Evolutionary conservation across 2,329 filamentous ascomycete species (phyloP).

Genomic region (Ophiostoma pallidulum): DNA sequence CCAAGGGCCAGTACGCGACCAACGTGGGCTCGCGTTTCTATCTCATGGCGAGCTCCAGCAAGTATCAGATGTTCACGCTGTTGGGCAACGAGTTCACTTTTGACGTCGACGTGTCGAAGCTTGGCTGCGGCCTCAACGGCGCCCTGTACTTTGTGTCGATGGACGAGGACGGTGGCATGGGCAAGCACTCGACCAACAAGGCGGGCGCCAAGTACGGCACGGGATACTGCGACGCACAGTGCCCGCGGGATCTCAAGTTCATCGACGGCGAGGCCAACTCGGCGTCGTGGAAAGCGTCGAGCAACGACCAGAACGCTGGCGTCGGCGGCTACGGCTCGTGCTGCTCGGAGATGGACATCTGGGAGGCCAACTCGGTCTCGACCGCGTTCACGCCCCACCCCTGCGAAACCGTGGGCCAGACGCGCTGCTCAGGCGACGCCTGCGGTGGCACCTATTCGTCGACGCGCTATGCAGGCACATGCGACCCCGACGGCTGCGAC

Average conservation of each 20-base stretch:
- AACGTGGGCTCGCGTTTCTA: slow-evolving; percentile 29
- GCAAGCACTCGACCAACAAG: slow-evolving; percentile 35
- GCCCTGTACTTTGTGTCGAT: slow-evolving; percentile 45
- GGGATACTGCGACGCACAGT: slow-evolving; percentile 42
- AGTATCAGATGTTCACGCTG: slow-evolving; percentile 42
- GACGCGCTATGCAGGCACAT: slow-evolving; percentile 34
- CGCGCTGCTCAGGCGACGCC: slow-evolving; percentile 29
- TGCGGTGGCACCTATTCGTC: slow-evolving; percentile 41
- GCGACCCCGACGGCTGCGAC: slow-evolving; percentile 57
- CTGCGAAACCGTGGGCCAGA: slow-evolving; percentile 36
- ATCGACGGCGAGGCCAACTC: slow-evolving; percentile 33
- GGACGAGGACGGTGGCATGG: slow-evolving; percentile 40
- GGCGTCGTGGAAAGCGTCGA: slow-evolving; percentile 36
- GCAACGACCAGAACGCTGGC: slow-evolving; percentile 42
- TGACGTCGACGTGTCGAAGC: slow-evolving; percentile 53
- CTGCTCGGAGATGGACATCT: slow-evolving; percentile 50
- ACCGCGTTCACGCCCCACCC: slow-evolving; percentile 51
- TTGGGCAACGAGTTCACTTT: slow-evolving; percentile 55
- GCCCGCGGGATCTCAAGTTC: slow-evolving; percentile 37
- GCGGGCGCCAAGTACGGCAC: slow-evolving; percentile 44
- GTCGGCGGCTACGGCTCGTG: slow-evolving; percentile 40
- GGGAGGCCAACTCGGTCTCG: slow-evolving; percentile 54
- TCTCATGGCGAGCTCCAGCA: slow-evolving; percentile 23
- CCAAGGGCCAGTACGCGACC: slow-evolving; percentile 28
- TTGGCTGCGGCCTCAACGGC: slow-evolving; percentile 51